Conservation (phyloP, 129 eudicot species). For the Flaveria robusta region DNA sequence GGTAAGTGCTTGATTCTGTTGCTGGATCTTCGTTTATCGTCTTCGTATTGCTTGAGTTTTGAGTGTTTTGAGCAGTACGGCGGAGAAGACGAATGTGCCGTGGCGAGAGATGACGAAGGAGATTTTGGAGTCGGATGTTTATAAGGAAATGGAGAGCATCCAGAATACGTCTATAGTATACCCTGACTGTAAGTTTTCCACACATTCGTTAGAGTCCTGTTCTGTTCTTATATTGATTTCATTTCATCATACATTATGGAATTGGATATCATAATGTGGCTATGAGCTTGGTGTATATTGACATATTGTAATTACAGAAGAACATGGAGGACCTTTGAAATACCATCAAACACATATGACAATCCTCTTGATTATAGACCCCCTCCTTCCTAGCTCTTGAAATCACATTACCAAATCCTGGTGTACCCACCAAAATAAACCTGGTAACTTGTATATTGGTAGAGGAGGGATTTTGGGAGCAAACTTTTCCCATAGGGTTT, state of each 20-base stretch:
- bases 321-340: background rate
- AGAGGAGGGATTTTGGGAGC: background rate
- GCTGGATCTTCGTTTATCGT: background rate
- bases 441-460: background rate
- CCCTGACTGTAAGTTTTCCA: slow-evolving; percentile 74
- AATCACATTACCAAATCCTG: background rate
- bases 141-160: slow-evolving; percentile 64
- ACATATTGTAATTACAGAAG: background rate
- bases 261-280: background rate
- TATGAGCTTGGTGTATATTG: background rate
- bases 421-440: too few relatives aligned
- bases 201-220: background rate
- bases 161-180: slow-evolving; percentile 57
- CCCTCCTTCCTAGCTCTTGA: background rate
- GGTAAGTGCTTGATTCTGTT: slow-evolving; percentile 37
- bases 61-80: slow-evolving; percentile 66
- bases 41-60: too few relatives aligned
- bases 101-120: slow-evolving; percentile 92
- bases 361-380: background rate
- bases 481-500: too few relatives aligned
- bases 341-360: background rate
- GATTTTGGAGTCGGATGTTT: slow-evolving; percentile 89
- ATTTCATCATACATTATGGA: background rate
- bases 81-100: slow-evolving; percentile 89
- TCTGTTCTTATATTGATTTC: background rate